These are phyloP conservation scores for Beta corolliflora DNA, from an alignment of 179 eudicot species.

Conservation along the genomic window DNA sequence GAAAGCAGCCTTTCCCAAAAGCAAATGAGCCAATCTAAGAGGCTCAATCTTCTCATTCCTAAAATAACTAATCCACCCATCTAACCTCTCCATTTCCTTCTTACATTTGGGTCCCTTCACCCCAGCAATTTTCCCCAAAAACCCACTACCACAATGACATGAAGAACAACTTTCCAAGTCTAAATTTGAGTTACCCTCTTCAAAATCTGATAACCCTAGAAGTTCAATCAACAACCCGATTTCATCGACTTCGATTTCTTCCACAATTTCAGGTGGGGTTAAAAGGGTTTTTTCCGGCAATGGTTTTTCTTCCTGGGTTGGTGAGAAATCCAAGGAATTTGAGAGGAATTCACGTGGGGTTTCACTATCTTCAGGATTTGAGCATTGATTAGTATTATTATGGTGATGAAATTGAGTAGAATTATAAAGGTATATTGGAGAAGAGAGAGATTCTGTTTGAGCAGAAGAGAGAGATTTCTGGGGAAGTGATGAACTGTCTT, in stretches of 20 bases:
- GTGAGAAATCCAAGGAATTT: constrained; percentile 47
- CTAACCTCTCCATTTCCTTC: constrained; percentile 65
- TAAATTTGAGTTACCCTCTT: constrained; percentile 21
- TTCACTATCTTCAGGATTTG: constrained; percentile 49
- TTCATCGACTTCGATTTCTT: constrained; percentile 42
- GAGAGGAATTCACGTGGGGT: constrained; percentile 64
- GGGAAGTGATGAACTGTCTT: constrained; percentile 31
- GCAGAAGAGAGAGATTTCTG: not conserved
- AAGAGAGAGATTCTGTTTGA: constrained; percentile 49
- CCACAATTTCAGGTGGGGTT: constrained; percentile 16
- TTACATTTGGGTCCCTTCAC: constrained; percentile 72
- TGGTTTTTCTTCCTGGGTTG: constrained; percentile 36
- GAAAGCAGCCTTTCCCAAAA: constrained; percentile 70
- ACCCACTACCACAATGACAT: constrained; percentile 54
- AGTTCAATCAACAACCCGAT: constrained; percentile 59
- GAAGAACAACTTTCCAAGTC: constrained; percentile 29
- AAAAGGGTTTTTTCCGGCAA: not conserved
- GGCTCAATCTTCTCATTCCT: constrained; percentile 50
- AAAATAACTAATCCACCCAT: constrained; percentile 74
- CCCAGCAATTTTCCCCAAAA: constrained; percentile 69
- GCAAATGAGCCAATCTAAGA: constrained; percentile 71
- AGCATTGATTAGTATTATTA: constrained; percentile 10
- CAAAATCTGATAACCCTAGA: constrained; percentile 50
- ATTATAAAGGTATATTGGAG: constrained; percentile 55
- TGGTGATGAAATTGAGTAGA: constrained; percentile 5